phyloP scores from a whole-genome alignment of 2,329 filamentous ascomycete species.

The Ophiostoma sp. region DNA sequence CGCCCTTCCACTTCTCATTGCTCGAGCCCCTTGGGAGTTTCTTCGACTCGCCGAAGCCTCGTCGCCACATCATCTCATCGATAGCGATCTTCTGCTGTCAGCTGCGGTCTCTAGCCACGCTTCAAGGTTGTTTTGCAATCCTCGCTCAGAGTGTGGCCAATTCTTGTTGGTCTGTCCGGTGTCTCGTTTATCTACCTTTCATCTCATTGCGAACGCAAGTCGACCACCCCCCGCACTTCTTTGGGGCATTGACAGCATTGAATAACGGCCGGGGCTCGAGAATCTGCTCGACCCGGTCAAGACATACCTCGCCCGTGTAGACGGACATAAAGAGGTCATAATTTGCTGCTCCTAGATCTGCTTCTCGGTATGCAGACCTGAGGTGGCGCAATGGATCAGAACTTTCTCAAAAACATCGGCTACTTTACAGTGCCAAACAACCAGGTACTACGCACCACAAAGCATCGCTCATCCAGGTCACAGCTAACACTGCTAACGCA shows the following conservation, averaged over 20 bases:
- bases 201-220: not conserved
- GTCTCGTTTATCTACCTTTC: not conserved
- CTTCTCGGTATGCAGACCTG: slow-evolving; percentile 32
- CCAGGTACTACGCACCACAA: slow-evolving; percentile 31
- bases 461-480: slow-evolving; percentile 5
- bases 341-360: not conserved
- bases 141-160: not conserved
- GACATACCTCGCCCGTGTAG: not conserved
- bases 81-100: not conserved
- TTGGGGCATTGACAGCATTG: not conserved
- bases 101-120: not conserved
- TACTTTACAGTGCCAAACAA: slow-evolving; percentile 40
- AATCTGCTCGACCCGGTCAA: not conserved
- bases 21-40: not conserved
- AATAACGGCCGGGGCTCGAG: not conserved
- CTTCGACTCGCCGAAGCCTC: not conserved
- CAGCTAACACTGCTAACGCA: slow-evolving; percentile 27
- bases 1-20: not conserved
- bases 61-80: not conserved
- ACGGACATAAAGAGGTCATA: not conserved
- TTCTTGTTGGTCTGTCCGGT: not conserved
- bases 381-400: slow-evolving; percentile 35
- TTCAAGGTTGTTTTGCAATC: not conserved
- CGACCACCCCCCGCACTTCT: not conserved
- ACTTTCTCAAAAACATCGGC: slow-evolving; percentile 37